Evolutionary conservation across 768 basidiomycete genomes (phyloP).

Genomic region (Fibroporia radiculosa): DNA sequence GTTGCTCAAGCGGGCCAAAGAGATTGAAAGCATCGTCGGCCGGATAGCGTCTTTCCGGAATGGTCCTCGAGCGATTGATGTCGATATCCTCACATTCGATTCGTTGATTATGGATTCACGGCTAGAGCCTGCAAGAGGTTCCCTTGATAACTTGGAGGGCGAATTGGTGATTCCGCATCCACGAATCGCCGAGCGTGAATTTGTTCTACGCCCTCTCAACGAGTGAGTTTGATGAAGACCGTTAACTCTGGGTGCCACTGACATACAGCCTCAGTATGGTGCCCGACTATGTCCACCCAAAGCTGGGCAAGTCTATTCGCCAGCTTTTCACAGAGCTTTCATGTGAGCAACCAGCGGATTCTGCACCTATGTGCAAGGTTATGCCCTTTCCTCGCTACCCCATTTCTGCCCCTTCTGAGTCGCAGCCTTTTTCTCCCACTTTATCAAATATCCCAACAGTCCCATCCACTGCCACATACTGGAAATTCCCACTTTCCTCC

Average conservation of each 20-base stretch:
- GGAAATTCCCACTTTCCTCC: slow-evolving; percentile 32
- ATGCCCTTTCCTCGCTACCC: slow-evolving; percentile 63
- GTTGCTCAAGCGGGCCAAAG: slow-evolving; percentile 61
- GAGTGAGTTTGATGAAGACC: slow-evolving; percentile 52
- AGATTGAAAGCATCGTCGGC: slow-evolving; percentile 68
- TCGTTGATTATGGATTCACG: slow-evolving; percentile 51
- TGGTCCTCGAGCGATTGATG: slow-evolving; percentile 85
- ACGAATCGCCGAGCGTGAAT: slow-evolving; percentile 76
- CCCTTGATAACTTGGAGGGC: slow-evolving; percentile 46
- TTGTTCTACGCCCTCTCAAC: slow-evolving; percentile 78
- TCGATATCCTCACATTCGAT: slow-evolving; percentile 82
- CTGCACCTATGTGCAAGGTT: slow-evolving; percentile 60
- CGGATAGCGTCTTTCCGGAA: slow-evolving; percentile 71
- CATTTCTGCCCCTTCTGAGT: slow-evolving; percentile 13
- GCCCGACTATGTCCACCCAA: slow-evolving; percentile 65
- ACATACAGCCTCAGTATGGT: slow-evolving; percentile 54
- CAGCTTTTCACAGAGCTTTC: slow-evolving; percentile 37
- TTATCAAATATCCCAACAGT: slow-evolving; percentile 18
- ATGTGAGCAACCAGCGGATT: slow-evolving; percentile 19
- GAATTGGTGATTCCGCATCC: slow-evolving; percentile 85
- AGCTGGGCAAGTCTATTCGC: slow-evolving; percentile 37
- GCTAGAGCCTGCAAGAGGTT: slow-evolving; percentile 27
- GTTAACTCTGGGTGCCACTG: not conserved
- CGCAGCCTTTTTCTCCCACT: slow-evolving; percentile 11
- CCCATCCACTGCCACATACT: slow-evolving; percentile 42